Percentiles rank a stretch among this genome's conserved stretches.
These are phyloP conservation scores for Fistulinella cinereoalba DNA, from an alignment of 1,284 basidiomycete species.

Conservation along the genomic window DNA sequence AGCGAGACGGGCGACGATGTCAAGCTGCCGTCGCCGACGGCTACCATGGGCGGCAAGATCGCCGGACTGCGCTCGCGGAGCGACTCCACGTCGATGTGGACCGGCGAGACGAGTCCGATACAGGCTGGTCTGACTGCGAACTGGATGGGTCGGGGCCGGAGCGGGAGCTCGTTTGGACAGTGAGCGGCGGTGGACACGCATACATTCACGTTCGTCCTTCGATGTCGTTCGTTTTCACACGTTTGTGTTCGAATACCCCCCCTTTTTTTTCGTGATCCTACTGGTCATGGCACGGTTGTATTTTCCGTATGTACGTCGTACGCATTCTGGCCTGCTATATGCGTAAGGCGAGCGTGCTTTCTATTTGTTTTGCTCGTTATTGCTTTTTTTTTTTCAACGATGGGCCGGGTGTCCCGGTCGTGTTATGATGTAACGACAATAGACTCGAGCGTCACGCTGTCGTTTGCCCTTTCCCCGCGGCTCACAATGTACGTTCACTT, in stretches of 20 bases:
- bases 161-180: slow-evolving; percentile 32
- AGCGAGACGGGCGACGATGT: slow-evolving; percentile 20
- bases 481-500: too few relatives aligned
- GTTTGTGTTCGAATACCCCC: not conserved
- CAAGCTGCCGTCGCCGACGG: slow-evolving; percentile 17
- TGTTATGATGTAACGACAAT: too few relatives aligned
- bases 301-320: not conserved
- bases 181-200: slow-evolving; percentile 10
- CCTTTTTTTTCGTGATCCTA: not conserved
- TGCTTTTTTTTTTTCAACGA: too few relatives aligned
- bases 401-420: too few relatives aligned
- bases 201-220: slow-evolving; percentile 15
- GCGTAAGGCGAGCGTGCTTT: not conserved
- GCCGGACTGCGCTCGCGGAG: slow-evolving; percentile 39
- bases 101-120: slow-evolving; percentile 18
- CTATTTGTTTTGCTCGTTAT: too few relatives aligned
- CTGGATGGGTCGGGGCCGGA: slow-evolving; percentile 42
- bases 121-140: slow-evolving; percentile 24
- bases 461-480: too few relatives aligned
- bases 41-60: slow-evolving; percentile 5
- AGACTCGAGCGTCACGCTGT: too few relatives aligned
- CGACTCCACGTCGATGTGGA: slow-evolving; percentile 51
- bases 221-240: slow-evolving; percentile 24
- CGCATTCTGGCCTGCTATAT: not conserved
- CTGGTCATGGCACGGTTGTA: not conserved